Evolutionary conservation across 306 rosid species (phyloP), one percentile per base, ranked within the genome.

Genomic region (Senna siamea): DNA sequence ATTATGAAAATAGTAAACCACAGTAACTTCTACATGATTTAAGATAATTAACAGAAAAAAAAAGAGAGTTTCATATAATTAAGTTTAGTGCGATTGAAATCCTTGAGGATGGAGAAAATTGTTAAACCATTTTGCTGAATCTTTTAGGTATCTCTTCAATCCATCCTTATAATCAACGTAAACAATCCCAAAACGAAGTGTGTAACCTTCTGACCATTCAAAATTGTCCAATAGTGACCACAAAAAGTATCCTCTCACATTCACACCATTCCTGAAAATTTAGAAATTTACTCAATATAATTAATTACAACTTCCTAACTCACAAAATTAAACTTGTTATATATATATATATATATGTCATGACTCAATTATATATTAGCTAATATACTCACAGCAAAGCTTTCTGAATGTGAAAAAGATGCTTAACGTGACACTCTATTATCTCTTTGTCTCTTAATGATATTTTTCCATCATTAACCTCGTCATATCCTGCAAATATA

Each of bases 171-270:
- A n/a, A n/a, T 70, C 52, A 9, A 78, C 81, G 53, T 20, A 70
- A 62, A 70, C 73, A 3, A 78, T 9, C 2, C 81, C 81, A 70
- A 78, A 78, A 9, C 81, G 48, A 52, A 78, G 59, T 3, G 47
- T 78, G 60, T 70, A 78, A 28, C 81, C 81, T 0, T 61, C 51
- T 0, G 30, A 2, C 77, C 67, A 70, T 30, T 78, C 67, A 0
- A 70, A 77, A 62, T 70, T 78, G 52, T 78, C 81, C 73, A 78
- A 70, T 14, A 78, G 62, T 0, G 77, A 78, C 77, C 73, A 70
- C 32, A 60, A 55, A 78, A 78, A 62, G 64, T 78, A 78, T 37
- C 81, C 81, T 44, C 23, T 78, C 23, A 78, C 76, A 0, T 78
- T 50, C 0, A 70, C 81, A 1, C 76, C 77, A 51, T 78, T 40